These are phyloP conservation scores for Prosopis cineraria DNA, from an alignment of 306 rosid genomes.

Conservation along the genomic window DNA sequence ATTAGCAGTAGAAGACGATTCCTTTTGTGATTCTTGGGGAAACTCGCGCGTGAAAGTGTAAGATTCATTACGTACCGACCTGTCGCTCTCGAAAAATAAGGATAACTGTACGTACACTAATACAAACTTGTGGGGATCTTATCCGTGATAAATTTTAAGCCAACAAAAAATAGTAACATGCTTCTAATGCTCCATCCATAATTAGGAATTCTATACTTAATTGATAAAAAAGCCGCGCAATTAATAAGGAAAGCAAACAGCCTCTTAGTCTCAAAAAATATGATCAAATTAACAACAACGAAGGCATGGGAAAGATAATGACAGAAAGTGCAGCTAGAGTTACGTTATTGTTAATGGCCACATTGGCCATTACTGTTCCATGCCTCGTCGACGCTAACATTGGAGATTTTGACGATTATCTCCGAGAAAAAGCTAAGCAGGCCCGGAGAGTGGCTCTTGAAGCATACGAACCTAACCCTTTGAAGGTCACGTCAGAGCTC, in stretches of 20 bases:
- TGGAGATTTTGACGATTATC: conserved; percentile 40
- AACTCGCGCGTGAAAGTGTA: neutral
- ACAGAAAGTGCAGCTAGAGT: conserved; percentile 19
- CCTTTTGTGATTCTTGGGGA: neutral
- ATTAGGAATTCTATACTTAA: neutral
- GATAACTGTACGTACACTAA: neutral
- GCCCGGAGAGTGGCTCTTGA: conserved; percentile 43
- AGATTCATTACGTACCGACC: neutral
- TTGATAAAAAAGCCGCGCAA: no score
- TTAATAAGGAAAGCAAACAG: neutral
- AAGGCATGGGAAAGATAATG: conserved; percentile 25
- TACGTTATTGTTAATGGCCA: conserved; percentile 32
- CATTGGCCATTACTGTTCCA: conserved; percentile 44
- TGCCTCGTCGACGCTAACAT: conserved; percentile 47
- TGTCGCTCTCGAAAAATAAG: neutral
- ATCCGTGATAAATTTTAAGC: neutral
- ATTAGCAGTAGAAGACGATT: neutral
- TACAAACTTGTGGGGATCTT: neutral
- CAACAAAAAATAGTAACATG: neutral
- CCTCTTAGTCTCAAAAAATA: neutral
- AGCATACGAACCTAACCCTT: conserved; percentile 53
- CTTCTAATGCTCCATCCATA: neutral
- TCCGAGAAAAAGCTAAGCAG: conserved; percentile 30
- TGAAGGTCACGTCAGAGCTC: conserved; percentile 36
- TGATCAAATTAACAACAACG: neutral